phyloP scores from a whole-genome alignment of 495 filamentous ascomycete genomes.

The Hyphodiscus hymeniophilus region DNA sequence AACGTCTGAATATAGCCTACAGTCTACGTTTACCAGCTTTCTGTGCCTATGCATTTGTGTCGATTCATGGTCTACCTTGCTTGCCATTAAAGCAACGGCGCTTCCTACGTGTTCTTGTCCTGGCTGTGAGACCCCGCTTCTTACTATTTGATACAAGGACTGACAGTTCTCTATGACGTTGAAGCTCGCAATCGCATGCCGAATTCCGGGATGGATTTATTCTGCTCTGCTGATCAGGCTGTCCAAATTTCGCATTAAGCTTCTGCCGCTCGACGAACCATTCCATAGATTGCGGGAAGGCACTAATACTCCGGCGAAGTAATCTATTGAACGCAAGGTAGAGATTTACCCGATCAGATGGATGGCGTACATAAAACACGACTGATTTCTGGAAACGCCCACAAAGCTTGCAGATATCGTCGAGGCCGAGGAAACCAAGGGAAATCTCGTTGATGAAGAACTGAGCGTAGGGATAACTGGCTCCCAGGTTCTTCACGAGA shows the following conservation, averaged over 20 bases:
- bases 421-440: constrained; percentile 11
- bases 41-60: too few relatives aligned
- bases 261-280: constrained; percentile 11
- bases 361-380: constrained; percentile 11
- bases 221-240: constrained; percentile 11
- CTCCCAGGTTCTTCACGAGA: constrained; percentile 9
- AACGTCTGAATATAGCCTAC: too few relatives aligned
- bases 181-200: constrained; percentile 5
- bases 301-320: constrained; percentile 13
- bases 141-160: not conserved
- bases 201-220: not conserved
- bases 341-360: constrained; percentile 9
- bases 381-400: constrained; percentile 16
- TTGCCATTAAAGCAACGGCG: constrained; percentile 4
- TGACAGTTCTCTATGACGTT: not conserved
- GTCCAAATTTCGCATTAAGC: constrained; percentile 11
- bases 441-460: constrained; percentile 8
- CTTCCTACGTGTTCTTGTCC: constrained; percentile 8
- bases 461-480: constrained; percentile 7
- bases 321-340: constrained; percentile 14
- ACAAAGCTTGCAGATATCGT: constrained; percentile 10
- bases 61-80: too few relatives aligned
- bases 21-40: too few relatives aligned
- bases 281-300: constrained; percentile 10
- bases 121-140: constrained; percentile 1